Evolutionary conservation across 2,329 filamentous ascomycete genomes (phyloP), one percentile per base, ranked within the genome.

Genomic region (Erysiphe pulchra): DNA sequence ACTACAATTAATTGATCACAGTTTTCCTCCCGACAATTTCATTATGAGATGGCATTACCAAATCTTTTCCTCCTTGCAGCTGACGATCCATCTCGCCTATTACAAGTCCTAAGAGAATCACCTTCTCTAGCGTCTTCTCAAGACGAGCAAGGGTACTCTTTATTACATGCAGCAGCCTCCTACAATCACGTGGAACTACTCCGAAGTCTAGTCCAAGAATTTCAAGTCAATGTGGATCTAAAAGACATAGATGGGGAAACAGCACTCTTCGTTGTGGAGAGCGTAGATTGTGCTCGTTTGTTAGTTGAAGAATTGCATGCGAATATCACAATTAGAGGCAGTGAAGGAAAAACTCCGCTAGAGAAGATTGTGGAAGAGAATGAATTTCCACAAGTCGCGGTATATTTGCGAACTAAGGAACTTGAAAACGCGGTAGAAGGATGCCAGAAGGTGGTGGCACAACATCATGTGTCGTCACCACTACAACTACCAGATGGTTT

Each of bases 171-270:
- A 45, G 84, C 87, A 14, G 78, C 83, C 16, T 94, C 86, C 53
- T 98, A 95, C 68, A 80, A 79, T 58, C 86, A 95, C 58, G 64
- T 83, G 33, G 73, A 80, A 46, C 75, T 98, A 14, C 70, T 94
- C 14, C 77, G 80, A 48, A 62, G 73, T 0, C 70, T 98, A 6
- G 68, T 93, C 28, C 67, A 67, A 42, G 81, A 87, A 32, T 83
- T 86, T 61, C 63, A 75, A 12, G 86, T 87, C 20, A 67, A 86
- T 49, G 72, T 85, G 42, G 78, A 94, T 58, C 65, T 94, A 45
- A 73, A 71, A 52, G 90, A 98, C 58, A 83, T 93, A 60, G 90
- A 98, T 59, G 73, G 77, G 47, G 90, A 98, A 63, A 94, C 87
- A 1, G 80, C 87, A n/a, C 67, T 98, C 4, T 98, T 93, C 57